Evolutionary conservation across 2,329 filamentous ascomycete species (phyloP).

Genomic region (Hymenotorrendiella dingleyae): DNA sequence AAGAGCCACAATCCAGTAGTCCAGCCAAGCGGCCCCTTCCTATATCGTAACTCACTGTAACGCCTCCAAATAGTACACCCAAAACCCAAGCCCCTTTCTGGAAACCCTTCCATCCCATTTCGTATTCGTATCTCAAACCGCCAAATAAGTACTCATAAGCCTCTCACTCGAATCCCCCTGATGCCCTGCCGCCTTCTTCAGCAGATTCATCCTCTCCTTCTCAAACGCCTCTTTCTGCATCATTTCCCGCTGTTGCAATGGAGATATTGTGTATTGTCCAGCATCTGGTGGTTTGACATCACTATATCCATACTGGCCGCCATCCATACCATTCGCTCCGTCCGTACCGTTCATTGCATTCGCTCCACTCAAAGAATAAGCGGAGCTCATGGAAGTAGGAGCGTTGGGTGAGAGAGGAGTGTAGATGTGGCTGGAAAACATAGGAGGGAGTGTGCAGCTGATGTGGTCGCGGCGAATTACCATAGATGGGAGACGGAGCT

Average conservation of each 20-base stretch:
- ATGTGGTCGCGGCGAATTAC: constrained; percentile 39
- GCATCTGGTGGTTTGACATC: no score
- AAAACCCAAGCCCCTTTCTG: no score
- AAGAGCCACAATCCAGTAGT: no score
- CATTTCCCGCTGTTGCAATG: constrained; percentile 43
- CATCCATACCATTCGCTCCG: constrained; percentile 21
- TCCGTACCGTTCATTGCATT: constrained; percentile 16
- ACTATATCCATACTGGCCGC: constrained; percentile 28
- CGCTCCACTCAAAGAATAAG: constrained; percentile 34
- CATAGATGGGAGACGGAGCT: constrained; percentile 57
- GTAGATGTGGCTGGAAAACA: constrained; percentile 6
- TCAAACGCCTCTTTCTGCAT: constrained; percentile 42
- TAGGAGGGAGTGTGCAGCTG: constrained; percentile 13
- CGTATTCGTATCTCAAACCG: no score
- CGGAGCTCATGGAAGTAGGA: constrained; percentile 39
- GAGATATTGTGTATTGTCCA: constrained; percentile 35
- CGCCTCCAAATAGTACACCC: no score
- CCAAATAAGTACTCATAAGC: constrained; percentile 23
- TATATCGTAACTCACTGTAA: no score
- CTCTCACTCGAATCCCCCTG: constrained; percentile 22
- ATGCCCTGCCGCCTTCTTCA: constrained; percentile 22
- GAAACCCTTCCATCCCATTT: no score
- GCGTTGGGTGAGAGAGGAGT: constrained; percentile 28
- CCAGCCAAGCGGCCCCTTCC: no score
- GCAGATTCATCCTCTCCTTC: constrained; percentile 35